Evolutionary conservation across 2,329 filamentous ascomycete genomes (phyloP), one percentile per base, ranked within the genome.

Genomic region (Colletotrichum echinochloae): DNA sequence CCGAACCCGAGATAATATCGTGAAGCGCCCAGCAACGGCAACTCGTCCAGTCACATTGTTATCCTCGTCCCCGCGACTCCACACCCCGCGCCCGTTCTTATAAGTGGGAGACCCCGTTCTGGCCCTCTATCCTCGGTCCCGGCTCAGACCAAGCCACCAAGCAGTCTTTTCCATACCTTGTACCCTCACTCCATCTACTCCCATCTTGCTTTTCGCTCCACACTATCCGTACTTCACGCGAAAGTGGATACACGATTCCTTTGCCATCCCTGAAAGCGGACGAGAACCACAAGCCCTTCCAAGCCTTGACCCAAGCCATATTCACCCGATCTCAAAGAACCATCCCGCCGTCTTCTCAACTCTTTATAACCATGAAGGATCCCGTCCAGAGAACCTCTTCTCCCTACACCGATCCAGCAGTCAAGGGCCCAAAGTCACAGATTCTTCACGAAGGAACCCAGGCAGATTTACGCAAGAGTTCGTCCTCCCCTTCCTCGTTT

Each of bases 391-490:
- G 81, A 76, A 76, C 75, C 28, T 71, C 74, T 74, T 82, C 79
- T 78, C 80, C 78, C 66, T 82, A 83, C 77, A 74, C 77, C 70
- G 77, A 83, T 76, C 77, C 79, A 66, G 76, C 76, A 73, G 75
- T 81, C 75, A 79, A 82, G 81, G 78, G 81, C 76, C 80, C 81
- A 73, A 78, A 78, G 75, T 81, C 79, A 73, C 77, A 81, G 73
- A 77, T 80, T 73, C 79, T 81, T 74, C 75, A 78, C 75, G 74
- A 75, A 76, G 77, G 78, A 77, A 75, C 76, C 75, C 67, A 73
- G 57, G 35, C 65, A 63, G 78, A 80, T 78, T 79, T 82, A 74
- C 79, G 77, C 82, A 83, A 81, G 75, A 84, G 82, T 83, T 75
- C 75, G 82, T 81, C 60, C 26, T 60, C 66, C 65, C 69, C 66